Percentiles rank a stretch among this genome's conserved stretches.
Evolutionary conservation across 2,329 filamentous ascomycete genomes (phyloP).

Genomic region (Diaporthe vaccinii): DNA sequence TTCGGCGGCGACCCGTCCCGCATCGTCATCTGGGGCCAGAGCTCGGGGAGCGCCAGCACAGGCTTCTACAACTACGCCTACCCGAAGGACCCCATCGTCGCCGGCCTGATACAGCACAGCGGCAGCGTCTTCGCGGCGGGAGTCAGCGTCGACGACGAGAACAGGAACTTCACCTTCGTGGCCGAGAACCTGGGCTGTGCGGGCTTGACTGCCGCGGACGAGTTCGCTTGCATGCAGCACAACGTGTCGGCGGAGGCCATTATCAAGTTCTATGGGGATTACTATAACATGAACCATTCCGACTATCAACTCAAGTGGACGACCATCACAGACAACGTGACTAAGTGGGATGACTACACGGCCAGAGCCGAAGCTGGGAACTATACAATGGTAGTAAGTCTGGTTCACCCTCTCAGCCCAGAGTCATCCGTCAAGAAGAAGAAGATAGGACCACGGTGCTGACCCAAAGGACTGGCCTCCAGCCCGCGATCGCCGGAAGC

Average conservation of each 20-base stretch:
- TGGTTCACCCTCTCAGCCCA: too few species aligned
- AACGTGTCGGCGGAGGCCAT: constrained; percentile 50
- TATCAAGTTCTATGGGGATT: constrained; percentile 48
- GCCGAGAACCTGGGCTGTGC: constrained; percentile 53
- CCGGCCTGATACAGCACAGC: constrained; percentile 54
- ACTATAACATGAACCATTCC: constrained; percentile 46
- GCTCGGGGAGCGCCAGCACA: constrained; percentile 56
- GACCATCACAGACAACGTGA: constrained; percentile 48
- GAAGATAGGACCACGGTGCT: too few species aligned
- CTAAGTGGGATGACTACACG: constrained; percentile 51
- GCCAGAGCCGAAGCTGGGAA: constrained; percentile 45
- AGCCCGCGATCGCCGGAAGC: constrained; percentile 45
- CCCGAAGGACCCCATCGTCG: constrained; percentile 57
- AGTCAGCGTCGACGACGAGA: background rate
- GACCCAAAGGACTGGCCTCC: background rate
- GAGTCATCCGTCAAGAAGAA: too few species aligned
- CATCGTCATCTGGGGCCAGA: constrained; percentile 63
- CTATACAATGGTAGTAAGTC: constrained; percentile 46
- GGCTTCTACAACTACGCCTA: constrained; percentile 58
- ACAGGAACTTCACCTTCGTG: constrained; percentile 55
- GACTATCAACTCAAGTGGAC: constrained; percentile 49
- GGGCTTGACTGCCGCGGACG: constrained; percentile 44
- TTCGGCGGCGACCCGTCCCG: constrained; percentile 64
- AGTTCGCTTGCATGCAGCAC: constrained; percentile 55
- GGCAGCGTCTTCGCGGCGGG: constrained; percentile 47